Evolutionary conservation across 179 eudicot species (phyloP).

Genomic region (Beta lomatogona): DNA sequence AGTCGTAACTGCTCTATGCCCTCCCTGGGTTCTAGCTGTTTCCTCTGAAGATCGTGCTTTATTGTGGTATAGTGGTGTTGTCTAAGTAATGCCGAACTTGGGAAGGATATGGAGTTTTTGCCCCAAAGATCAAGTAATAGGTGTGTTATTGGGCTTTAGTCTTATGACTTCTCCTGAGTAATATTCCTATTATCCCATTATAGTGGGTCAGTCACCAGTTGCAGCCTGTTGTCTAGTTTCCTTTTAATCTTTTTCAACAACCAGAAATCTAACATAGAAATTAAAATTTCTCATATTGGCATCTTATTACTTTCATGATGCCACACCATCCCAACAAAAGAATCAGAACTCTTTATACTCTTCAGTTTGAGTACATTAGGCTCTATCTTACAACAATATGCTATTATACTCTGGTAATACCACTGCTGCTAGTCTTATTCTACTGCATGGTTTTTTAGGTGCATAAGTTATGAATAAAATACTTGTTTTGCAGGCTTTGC

Average conservation of each 20-base stretch:
- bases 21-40: neutral
- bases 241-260: neutral
- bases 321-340: neutral
- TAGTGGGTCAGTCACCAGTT: neutral
- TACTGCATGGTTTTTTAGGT: neutral
- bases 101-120: neutral
- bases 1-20: neutral
- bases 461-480: neutral
- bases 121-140: neutral
- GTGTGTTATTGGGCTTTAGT: neutral
- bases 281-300: neutral
- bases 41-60: neutral
- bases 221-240: neutral
- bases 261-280: neutral
- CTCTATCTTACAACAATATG: neutral
- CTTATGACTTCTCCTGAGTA: neutral
- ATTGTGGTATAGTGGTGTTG: neutral
- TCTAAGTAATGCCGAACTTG: neutral
- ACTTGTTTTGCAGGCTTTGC: conserved; percentile 68
- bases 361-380: neutral
- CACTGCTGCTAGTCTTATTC: neutral
- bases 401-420: too few species aligned
- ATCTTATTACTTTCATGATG: too few species aligned
- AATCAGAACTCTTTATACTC: too few species aligned
- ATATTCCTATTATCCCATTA: neutral